These are phyloP conservation scores for Ciborinia camelliae DNA, from an alignment of 2,329 filamentous ascomycete genomes.

Conservation along the genomic window DNA sequence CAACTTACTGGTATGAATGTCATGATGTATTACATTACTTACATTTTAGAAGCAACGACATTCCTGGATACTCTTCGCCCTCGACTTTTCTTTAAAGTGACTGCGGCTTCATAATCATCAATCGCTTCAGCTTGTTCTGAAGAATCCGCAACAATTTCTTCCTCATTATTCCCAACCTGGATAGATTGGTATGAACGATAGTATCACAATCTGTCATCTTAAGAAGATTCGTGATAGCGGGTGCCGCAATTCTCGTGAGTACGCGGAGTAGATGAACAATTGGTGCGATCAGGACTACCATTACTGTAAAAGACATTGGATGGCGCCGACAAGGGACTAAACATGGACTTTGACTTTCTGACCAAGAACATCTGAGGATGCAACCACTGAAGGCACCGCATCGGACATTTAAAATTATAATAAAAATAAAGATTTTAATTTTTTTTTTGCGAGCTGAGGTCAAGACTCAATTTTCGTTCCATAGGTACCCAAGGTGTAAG, in stretches of 20 bases:
- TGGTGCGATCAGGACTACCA: slow-evolving; percentile 28
- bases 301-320: slow-evolving; percentile 34
- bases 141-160: not conserved
- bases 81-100: slow-evolving; percentile 40
- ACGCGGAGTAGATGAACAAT: slow-evolving; percentile 24
- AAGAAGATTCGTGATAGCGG: too few species aligned
- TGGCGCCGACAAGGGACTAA: slow-evolving; percentile 37
- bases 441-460: too few species aligned
- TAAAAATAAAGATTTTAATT: too few species aligned
- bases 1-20: slow-evolving; percentile 76
- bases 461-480: too few species aligned
- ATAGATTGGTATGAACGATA: too few species aligned
- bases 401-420: too few species aligned
- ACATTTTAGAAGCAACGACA: slow-evolving; percentile 54
- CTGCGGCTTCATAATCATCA: slow-evolving; percentile 39
- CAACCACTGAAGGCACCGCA: too few species aligned
- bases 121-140: slow-evolving; percentile 34
- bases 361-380: too few species aligned
- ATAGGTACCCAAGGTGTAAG: too few species aligned
- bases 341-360: slow-evolving; percentile 56
- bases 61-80: slow-evolving; percentile 36
- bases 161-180: not conserved
- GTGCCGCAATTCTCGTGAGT: slow-evolving; percentile 32
- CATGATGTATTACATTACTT: slow-evolving; percentile 56
- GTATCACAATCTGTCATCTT: too few species aligned